Evolutionary conservation across 345 rosid genomes (phyloP).

Genomic region (Litchi chinensis): DNA sequence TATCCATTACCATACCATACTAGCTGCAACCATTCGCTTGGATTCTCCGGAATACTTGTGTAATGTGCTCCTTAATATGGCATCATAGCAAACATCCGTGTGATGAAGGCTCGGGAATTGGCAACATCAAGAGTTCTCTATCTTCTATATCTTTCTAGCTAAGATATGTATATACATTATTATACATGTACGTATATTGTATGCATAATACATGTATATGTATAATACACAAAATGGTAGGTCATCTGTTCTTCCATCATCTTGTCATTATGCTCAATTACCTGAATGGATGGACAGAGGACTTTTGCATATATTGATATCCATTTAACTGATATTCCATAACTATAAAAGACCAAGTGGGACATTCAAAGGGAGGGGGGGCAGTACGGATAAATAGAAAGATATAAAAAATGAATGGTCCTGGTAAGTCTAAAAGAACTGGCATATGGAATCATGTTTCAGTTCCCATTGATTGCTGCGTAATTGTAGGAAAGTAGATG

Average conservation of each 20-base stretch:
- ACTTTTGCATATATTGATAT: not conserved
- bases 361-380: not conserved
- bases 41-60: too few species aligned
- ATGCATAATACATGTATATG: not conserved
- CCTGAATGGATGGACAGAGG: not conserved
- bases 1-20: too few species aligned
- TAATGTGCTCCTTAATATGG: too few species aligned
- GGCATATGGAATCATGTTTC: conserved; percentile 25
- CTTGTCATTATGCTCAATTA: not conserved
- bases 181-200: not conserved
- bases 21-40: too few species aligned
- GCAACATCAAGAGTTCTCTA: not conserved
- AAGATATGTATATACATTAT: not conserved
- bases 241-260: not conserved
- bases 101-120: too few species aligned
- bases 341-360: not conserved
- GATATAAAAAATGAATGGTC: conserved; percentile 17
- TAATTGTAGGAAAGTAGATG: not conserved
- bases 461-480: conserved; percentile 14
- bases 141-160: not conserved
- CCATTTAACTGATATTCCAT: conserved; percentile 13
- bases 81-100: too few species aligned
- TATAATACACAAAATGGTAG: not conserved
- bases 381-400: not conserved
- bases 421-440: conserved; percentile 13